Base-by-base conservation (phyloP, 805 yeast species). In the Starmerella bacillaris region DNA sequence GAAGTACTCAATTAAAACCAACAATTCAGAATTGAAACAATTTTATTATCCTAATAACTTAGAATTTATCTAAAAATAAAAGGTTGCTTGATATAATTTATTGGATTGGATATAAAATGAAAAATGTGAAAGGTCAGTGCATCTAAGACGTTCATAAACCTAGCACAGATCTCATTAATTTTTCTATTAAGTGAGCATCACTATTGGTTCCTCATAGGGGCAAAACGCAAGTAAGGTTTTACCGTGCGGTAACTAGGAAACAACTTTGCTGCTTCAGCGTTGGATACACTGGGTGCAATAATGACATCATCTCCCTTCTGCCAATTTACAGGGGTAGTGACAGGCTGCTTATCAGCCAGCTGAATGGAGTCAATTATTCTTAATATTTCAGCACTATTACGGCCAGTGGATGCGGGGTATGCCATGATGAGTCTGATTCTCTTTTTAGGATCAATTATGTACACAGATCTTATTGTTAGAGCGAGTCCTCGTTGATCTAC, bases 241-340 rank as follows among this genome's bases (percentile, higher is more conserved):
- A 84, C 74, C 51, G 74, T 72, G 58, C 71, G 75, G 72, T 80
- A 82, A 51, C 77, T 73, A 46, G 94, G 93, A 67, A 83, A 83
- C 60, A 79, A 73, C 53, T 72, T 71, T 64, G 74, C 74, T 30
- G 84, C 84, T 48, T 67, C 83, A 55, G 74, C 89, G 59, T 83
- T 77, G 41, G 80, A 67, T 41, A 83, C 82, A 34, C 77, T 60
- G 49, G 94, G 94, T 57, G 86, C 94, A 45, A 84, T 84, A 58
- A 83, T 83, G 43, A 84, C 95, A 57, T 83, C 94, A 44, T 82
- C 75, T 50, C 94, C 94, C 36, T 70, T 74, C 39, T 68, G 69
- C 94, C 94, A 82, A 71, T 83, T 75, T 57, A 84, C 78, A 47
- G 94, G 94, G 37, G 95, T 84, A 45, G 84, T 86, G 51, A 83